These are phyloP conservation scores for Phytophthora pisi DNA, from an alignment of 352 stramenopile genomes.

Conservation along the genomic window DNA sequence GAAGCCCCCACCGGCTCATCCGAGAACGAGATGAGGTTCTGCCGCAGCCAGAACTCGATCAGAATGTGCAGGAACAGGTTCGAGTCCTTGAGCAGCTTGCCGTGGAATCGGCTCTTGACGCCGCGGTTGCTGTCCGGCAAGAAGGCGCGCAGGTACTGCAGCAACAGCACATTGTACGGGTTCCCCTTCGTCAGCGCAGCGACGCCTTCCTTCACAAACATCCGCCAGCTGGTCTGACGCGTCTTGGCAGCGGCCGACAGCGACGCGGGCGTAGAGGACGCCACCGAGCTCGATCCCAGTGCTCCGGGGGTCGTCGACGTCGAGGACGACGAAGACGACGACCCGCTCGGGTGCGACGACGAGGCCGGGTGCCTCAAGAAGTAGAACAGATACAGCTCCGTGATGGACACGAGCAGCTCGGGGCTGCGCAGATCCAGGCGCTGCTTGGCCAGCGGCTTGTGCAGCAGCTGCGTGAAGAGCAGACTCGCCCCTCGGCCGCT, in stretches of 20 bases:
- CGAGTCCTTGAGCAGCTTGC: conserved; percentile 76
- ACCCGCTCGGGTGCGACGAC: conserved; percentile 66
- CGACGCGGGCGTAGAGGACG: conserved; percentile 55
- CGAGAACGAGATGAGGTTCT: conserved; percentile 87
- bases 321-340: conserved; percentile 11
- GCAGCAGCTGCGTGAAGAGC: conserved; percentile 84
- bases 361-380: conserved; percentile 80
- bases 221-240: conserved; percentile 71
- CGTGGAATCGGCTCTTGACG: conserved; percentile 78
- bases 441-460: conserved; percentile 84
- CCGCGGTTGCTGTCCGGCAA: conserved; percentile 65
- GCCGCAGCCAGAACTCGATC: conserved; percentile 89
- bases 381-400: conserved; percentile 87
- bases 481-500: conserved; percentile 66
- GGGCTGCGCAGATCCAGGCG: conserved; percentile 74
- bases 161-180: conserved; percentile 84
- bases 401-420: conserved; percentile 84
- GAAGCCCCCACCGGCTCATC: conserved; percentile 49
- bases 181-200: conserved; percentile 68
- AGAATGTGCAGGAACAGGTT: conserved; percentile 87
- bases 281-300: conserved; percentile 37
- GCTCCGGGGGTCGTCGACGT: conserved; percentile 12
- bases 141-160: conserved; percentile 85
- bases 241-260: conserved; percentile 57
- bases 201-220: conserved; percentile 74